Evolutionary conservation across 2,329 filamentous ascomycete genomes (phyloP).

Genomic region (Pseudocercospora cruenta): DNA sequence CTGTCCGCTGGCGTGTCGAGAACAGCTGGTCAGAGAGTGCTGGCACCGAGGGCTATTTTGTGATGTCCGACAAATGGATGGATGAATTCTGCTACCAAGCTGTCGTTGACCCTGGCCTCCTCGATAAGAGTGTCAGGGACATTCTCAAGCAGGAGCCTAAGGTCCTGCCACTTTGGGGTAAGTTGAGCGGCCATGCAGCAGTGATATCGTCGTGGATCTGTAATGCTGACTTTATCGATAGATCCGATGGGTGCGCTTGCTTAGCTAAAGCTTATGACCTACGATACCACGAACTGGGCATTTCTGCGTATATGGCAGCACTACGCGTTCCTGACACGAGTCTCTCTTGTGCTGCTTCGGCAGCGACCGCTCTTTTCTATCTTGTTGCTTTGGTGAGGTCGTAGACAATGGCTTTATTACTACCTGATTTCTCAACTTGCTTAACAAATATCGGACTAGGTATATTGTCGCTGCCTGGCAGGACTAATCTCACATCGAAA

Average conservation of each 20-base stretch:
- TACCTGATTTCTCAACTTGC: too few species aligned
- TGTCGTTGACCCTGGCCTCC: constrained; percentile 71
- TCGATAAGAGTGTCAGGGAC: constrained; percentile 66
- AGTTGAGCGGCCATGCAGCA: neutral
- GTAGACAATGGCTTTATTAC: too few species aligned
- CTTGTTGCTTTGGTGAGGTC: too few species aligned
- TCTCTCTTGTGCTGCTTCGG: neutral
- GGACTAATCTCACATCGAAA: too few species aligned
- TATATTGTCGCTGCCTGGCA: too few species aligned
- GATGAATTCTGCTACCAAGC: constrained; percentile 79
- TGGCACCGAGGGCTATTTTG: constrained; percentile 80
- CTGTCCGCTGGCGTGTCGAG: constrained; percentile 81
- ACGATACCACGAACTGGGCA: neutral
- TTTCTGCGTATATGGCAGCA: neutral
- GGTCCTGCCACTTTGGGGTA: constrained; percentile 60
- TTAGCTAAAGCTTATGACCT: constrained; percentile 18
- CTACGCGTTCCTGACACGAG: neutral
- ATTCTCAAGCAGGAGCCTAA: constrained; percentile 71
- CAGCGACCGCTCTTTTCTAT: too few species aligned
- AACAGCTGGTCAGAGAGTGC: constrained; percentile 76
- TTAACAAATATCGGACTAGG: too few species aligned
- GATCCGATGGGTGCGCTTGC: constrained; percentile 46
- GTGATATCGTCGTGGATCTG: neutral
- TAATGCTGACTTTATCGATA: neutral
- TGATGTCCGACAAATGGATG: constrained; percentile 76